Percentiles rank a stretch among this genome's conserved stretches.
These are phyloP conservation scores for Gracilaria caudata DNA, from an alignment of 23 red algal genomes.

Conservation along the genomic window DNA sequence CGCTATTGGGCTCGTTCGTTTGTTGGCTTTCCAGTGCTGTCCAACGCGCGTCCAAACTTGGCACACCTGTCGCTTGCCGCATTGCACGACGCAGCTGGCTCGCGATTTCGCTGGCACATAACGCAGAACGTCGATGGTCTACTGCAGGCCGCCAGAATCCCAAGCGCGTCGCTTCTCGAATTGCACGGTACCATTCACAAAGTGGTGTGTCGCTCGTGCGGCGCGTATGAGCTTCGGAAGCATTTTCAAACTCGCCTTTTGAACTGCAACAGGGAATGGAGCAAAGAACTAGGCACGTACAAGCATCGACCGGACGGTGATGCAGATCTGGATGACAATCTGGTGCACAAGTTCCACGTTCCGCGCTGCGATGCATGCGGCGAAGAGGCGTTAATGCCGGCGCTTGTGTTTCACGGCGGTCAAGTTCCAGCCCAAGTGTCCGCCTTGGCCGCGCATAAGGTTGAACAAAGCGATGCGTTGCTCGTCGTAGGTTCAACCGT, in stretches of 20 bases:
- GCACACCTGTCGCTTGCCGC: conserved; percentile 55
- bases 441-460: conserved; percentile 31
- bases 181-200: conserved; percentile 82
- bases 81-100: conserved; percentile 29
- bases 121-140: conserved; percentile 89
- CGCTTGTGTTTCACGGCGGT: conserved; percentile 85
- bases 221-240: conserved; percentile 35
- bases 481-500: conserved; percentile 73
- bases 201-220: conserved; percentile 64
- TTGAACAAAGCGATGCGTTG: conserved; percentile 52
- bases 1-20: conserved; percentile 89
- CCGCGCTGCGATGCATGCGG: conserved; percentile 65
- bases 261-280: conserved; percentile 59
- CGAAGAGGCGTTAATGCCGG: conserved; percentile 54
- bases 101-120: conserved; percentile 32
- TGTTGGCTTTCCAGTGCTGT: conserved; percentile 74
- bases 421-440: conserved; percentile 42
- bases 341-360: conserved; percentile 60
- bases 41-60: conserved; percentile 59
- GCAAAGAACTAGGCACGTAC: conserved; percentile 35
- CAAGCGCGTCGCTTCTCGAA: conserved; percentile 50
- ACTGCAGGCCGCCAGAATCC: conserved; percentile 39
- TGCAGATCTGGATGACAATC: conserved; percentile 48
- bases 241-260: conserved; percentile 60
- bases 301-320: conserved; percentile 79